phyloP scores from a whole-genome alignment of 2,329 filamentous ascomycete genomes.

The Epichloe uncinata region DNA sequence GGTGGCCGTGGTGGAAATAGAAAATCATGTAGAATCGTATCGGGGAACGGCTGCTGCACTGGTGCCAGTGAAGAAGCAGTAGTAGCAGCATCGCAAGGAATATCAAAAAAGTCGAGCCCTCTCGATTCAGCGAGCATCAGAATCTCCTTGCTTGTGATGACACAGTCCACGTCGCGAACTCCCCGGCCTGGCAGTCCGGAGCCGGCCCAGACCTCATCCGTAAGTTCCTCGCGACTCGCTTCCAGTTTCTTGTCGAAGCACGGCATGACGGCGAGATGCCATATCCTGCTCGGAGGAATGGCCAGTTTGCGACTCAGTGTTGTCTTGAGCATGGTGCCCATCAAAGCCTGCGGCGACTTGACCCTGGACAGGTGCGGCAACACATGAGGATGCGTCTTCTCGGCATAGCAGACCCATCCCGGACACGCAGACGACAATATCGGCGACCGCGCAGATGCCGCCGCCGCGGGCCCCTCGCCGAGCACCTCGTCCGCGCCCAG shows the following conservation, averaged over 20 bases:
- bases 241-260: conserved; percentile 99
- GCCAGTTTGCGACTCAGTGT: conserved; percentile 59
- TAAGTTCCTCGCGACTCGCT: conserved; percentile 85
- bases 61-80: conserved; percentile 28
- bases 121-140: conserved; percentile 78
- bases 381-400: conserved; percentile 93
- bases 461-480: conserved; percentile 10
- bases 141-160: conserved; percentile 92
- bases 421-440: conserved; percentile 85
- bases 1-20: conserved; percentile 48
- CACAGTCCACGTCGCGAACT: conserved; percentile 87
- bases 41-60: conserved; percentile 49
- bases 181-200: conserved; percentile 35
- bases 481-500: conserved; percentile 62
- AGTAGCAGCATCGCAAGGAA: conserved; percentile 27
- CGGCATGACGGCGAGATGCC: conserved; percentile 93
- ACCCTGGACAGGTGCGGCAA: conserved; percentile 80
- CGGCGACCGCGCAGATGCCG: conserved; percentile 29
- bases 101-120: conserved; percentile 58
- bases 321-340: conserved; percentile 82
- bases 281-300: conserved; percentile 68
- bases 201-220: conserved; percentile 58
- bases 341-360: conserved; percentile 88
- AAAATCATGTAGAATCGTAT: conserved; percentile 55
- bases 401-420: conserved; percentile 97